phyloP scores from a whole-genome alignment of 163 green algal species.

The Coccomyxa subellipsoidea region DNA sequence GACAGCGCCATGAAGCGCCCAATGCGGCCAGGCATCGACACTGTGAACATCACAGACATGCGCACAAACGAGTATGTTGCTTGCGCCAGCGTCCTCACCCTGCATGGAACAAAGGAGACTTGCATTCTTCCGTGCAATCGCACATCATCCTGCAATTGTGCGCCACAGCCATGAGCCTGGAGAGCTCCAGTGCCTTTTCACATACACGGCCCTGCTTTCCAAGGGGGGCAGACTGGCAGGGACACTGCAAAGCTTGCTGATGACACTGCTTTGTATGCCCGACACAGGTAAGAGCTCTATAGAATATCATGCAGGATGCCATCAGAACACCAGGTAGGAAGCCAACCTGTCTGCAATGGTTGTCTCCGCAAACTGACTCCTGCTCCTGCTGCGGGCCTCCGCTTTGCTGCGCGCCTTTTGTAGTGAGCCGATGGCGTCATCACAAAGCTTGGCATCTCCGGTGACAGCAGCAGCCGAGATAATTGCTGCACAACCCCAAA shows the following conservation, averaged over 20 bases:
- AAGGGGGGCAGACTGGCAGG: too few species aligned
- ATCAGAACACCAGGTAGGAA: too few species aligned
- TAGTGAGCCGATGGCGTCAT: not conserved
- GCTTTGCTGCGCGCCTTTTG: not conserved
- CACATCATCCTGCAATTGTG: too few species aligned
- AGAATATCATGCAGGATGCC: too few species aligned
- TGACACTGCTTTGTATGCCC: too few species aligned
- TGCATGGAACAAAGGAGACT: too few species aligned
- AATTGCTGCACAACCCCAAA: not conserved
- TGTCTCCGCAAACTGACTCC: constrained; percentile 2
- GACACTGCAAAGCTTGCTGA: too few species aligned
- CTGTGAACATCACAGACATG: constrained; percentile 9
- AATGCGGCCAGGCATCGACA: constrained; percentile 23
- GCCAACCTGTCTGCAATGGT: not conserved
- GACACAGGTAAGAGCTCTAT: too few species aligned
- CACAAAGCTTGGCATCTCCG: not conserved
- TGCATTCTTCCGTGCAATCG: too few species aligned
- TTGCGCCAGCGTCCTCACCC: not conserved
- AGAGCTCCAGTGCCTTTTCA: too few species aligned
- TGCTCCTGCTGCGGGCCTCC: not conserved
- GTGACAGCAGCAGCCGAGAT: not conserved
- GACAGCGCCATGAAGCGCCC: constrained; percentile 10
- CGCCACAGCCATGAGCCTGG: too few species aligned
- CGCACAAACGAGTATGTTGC: not conserved
- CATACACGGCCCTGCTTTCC: too few species aligned